phyloP scores from a whole-genome alignment of 2,329 filamentous ascomycete species.

The Aspergillus sp. region DNA sequence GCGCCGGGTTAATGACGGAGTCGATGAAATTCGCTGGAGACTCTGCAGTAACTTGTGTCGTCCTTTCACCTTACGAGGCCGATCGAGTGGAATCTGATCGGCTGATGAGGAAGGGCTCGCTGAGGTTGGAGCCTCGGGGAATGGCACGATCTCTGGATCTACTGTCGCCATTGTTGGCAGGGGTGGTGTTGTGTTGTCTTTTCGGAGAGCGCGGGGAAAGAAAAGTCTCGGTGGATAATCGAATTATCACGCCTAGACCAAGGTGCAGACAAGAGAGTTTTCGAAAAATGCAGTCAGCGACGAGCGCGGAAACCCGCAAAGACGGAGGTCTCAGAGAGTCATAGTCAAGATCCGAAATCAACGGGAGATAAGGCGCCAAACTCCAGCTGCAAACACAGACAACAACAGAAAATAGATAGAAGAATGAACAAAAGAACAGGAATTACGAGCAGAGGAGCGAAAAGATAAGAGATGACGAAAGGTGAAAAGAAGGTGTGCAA shows the following conservation, averaged over 20 bases:
- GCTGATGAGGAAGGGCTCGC: conserved; percentile 33
- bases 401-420: not conserved
- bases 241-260: not conserved
- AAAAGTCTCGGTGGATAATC: not conserved
- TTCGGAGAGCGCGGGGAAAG: not conserved
- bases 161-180: conserved; percentile 31
- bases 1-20: conserved; percentile 66
- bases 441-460: not conserved
- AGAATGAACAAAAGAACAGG: not conserved
- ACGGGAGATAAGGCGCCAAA: conserved; percentile 9
- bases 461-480: not conserved
- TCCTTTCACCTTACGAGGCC: conserved; percentile 62
- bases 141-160: conserved; percentile 28
- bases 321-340: conserved; percentile 14
- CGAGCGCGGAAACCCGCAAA: conserved; percentile 15
- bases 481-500: conserved; percentile 1
- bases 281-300: conserved; percentile 6
- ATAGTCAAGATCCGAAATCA: conserved; percentile 16
- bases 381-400: conserved; percentile 7
- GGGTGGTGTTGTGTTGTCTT: not conserved
- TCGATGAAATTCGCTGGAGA: conserved; percentile 79
- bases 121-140: conserved; percentile 34
- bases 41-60: conserved; percentile 70
- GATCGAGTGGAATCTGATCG: conserved; percentile 40
- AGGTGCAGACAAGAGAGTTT: not conserved